Conservation (phyloP, 139 green algal species). For the Volvox reticuliferus region DNA sequence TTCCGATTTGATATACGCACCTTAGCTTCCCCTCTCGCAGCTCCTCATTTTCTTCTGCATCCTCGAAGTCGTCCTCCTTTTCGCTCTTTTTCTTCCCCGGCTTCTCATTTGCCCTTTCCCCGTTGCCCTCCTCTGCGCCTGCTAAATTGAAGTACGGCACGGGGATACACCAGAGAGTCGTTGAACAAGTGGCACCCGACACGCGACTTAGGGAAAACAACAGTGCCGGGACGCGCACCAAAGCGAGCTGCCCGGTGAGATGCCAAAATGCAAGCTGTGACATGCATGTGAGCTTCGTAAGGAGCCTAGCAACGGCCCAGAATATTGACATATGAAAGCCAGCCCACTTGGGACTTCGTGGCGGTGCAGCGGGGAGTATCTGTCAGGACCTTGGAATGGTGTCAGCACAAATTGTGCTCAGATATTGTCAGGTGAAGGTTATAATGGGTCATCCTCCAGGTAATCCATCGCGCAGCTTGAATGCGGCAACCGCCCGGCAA, state of each 20-base stretch:
- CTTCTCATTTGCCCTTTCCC: constrained; percentile 51
- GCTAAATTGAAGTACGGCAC: not conserved
- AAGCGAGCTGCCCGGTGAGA: no score
- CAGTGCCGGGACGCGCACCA: no score
- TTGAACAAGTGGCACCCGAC: no score
- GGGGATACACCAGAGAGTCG: no score
- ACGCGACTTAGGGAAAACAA: no score
- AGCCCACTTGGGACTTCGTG: no score
- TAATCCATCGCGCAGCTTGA: not conserved
- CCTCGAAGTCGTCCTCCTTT: constrained; percentile 52
- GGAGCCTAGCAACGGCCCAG: no score
- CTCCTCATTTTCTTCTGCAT: constrained; percentile 77
- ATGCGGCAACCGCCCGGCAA: no score
- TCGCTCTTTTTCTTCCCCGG: constrained; percentile 51
- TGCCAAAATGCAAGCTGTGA: no score
- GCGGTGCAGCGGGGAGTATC: not conserved
- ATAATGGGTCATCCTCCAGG: constrained; percentile 43
- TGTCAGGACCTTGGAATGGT: constrained; percentile 41
- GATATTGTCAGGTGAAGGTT: constrained; percentile 53
- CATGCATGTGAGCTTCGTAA: no score
- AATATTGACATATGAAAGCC: no score
- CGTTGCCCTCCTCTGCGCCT: constrained; percentile 81
- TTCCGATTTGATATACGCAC: not conserved
- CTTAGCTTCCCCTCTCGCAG: constrained; percentile 69
- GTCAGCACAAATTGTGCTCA: constrained; percentile 47